These are phyloP conservation scores for Diaporthe longicolla DNA, from an alignment of 2,329 filamentous ascomycete genomes.

Conservation along the genomic window DNA sequence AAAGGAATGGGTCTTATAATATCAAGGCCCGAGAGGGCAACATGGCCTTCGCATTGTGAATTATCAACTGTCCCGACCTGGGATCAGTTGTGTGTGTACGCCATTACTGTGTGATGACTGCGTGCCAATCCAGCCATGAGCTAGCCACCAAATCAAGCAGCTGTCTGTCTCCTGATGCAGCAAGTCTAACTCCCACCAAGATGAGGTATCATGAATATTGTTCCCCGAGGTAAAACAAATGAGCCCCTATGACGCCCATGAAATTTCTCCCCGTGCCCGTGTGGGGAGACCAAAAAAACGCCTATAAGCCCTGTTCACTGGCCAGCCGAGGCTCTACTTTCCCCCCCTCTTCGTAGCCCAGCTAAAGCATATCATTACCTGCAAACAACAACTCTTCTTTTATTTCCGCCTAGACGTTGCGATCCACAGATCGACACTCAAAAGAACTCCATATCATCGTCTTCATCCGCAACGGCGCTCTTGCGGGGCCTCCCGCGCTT, in stretches of 20 bases:
- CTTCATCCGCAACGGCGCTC: constrained; percentile 55
- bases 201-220: constrained; percentile 42
- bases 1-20: constrained; percentile 20
- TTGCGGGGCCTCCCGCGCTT: constrained; percentile 67
- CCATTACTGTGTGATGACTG: constrained; percentile 4
- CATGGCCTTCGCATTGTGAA: constrained; percentile 5
- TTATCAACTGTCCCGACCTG: constrained; percentile 20
- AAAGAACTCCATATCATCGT: constrained; percentile 50
- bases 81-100: constrained; percentile 3
- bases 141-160: neutral
- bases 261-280: neutral
- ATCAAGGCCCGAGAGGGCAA: constrained; percentile 16
- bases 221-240: constrained; percentile 11
- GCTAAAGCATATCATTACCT: neutral
- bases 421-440: neutral
- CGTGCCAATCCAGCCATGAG: constrained; percentile 15
- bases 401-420: neutral
- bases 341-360: neutral
- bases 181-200: constrained; percentile 37
- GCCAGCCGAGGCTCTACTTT: neutral
- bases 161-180: constrained; percentile 25
- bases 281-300: constrained; percentile 15
- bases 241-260: constrained; percentile 25
- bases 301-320: neutral
- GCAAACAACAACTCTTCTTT: neutral